phyloP scores from a whole-genome alignment of 2,329 filamentous ascomycete genomes.

The Pseudovirgaria hyperparasitica region DNA sequence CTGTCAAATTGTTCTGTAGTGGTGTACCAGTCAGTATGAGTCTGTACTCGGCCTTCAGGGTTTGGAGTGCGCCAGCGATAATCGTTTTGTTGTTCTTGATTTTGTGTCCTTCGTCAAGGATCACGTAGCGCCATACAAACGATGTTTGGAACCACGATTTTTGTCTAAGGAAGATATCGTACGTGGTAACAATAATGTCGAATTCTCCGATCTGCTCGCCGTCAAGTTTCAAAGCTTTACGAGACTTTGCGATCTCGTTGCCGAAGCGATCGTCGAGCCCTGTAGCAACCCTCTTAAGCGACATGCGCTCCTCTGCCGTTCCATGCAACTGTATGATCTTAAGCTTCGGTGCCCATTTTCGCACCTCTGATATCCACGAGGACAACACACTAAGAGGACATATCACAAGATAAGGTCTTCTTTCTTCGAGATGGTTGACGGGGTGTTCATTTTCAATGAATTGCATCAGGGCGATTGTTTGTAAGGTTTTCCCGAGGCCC shows the following conservation, averaged over 20 bases:
- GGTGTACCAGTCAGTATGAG: slow-evolving; percentile 43
- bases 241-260: slow-evolving; percentile 54
- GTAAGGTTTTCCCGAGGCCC: slow-evolving; percentile 98
- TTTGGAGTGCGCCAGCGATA: slow-evolving; percentile 29
- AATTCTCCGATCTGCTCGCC: slow-evolving; percentile 12
- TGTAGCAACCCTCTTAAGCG: slow-evolving; percentile 41
- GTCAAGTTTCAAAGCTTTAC: slow-evolving; percentile 49
- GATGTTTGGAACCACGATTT: slow-evolving; percentile 81
- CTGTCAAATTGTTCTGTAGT: slow-evolving; percentile 44
- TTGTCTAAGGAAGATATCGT: slow-evolving; percentile 98
- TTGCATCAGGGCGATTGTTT: slow-evolving; percentile 92
- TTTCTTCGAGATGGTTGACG: slow-evolving; percentile 40
- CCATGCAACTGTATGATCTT: slow-evolving; percentile 89
- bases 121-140: slow-evolving; percentile 98
- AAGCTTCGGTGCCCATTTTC: slow-evolving; percentile 89
- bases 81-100: slow-evolving; percentile 71
- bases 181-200: slow-evolving; percentile 75
- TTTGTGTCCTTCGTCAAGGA: slow-evolving; percentile 95
- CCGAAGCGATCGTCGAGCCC: slow-evolving; percentile 35
- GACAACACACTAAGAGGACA: slow-evolving; percentile 92
- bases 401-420: slow-evolving; percentile 87
- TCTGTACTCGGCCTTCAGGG: slow-evolving; percentile 34
- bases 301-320: slow-evolving; percentile 69
- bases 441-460: slow-evolving; percentile 85
- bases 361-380: slow-evolving; percentile 96